phyloP scores from a whole-genome alignment of 805 yeast species.

The Komagataella phaffii region DNA sequence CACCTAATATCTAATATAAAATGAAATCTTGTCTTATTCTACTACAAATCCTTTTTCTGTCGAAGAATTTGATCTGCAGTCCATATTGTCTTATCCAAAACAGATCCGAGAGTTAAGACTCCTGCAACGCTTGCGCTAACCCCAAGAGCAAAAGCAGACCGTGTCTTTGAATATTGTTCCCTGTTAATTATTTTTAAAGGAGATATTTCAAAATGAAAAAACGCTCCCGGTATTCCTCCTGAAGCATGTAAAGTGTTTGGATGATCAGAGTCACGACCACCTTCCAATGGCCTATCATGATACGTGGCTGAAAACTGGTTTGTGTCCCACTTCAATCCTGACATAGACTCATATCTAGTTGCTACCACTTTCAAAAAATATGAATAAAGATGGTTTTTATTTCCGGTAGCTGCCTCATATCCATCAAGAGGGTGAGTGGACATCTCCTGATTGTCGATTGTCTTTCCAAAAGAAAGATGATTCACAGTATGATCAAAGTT shows the following conservation, averaged over 20 bases:
- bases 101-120: slow-evolving; percentile 82
- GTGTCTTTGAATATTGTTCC: slow-evolving; percentile 60
- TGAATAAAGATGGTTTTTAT: slow-evolving; percentile 51
- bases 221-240: slow-evolving; percentile 89
- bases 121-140: slow-evolving; percentile 89
- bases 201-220: slow-evolving; percentile 80
- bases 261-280: slow-evolving; percentile 88
- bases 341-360: slow-evolving; percentile 65
- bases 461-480: slow-evolving; percentile 76
- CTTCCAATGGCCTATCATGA: slow-evolving; percentile 74
- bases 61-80: slow-evolving; percentile 72
- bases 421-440: slow-evolving; percentile 63
- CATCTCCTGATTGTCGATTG: slow-evolving; percentile 20
- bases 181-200: slow-evolving; percentile 84
- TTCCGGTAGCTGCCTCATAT: slow-evolving; percentile 20
- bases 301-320: slow-evolving; percentile 83
- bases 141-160: slow-evolving; percentile 74
- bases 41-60: slow-evolving; percentile 42
- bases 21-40: too few species aligned
- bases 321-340: slow-evolving; percentile 47
- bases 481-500: slow-evolving; percentile 68
- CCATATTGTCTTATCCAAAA: slow-evolving; percentile 77
- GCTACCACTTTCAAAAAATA: slow-evolving; percentile 87
- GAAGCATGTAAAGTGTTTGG: slow-evolving; percentile 68
- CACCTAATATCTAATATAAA: not conserved